These are phyloP conservation scores for Elaphomyces granulatus DNA, from an alignment of 495 filamentous ascomycete genomes.

Conservation along the genomic window DNA sequence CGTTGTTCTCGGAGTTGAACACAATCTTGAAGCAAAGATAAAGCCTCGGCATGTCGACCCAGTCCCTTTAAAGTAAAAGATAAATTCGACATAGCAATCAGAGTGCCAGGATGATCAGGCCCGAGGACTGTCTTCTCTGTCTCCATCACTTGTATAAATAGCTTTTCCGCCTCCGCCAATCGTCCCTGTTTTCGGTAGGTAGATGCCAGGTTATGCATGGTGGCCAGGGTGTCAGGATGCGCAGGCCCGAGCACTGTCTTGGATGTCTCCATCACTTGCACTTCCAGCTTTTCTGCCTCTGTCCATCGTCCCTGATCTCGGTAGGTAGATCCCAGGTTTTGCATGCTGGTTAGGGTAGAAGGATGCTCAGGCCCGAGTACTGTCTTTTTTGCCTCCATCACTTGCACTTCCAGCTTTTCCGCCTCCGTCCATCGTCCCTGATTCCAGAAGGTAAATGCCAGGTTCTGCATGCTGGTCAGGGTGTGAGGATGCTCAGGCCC, in stretches of 20 bases:
- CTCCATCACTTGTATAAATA: conserved; percentile 14
- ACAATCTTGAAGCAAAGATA: conserved; percentile 14
- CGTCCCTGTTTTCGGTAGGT: conserved; percentile 13
- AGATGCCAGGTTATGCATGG: conserved; percentile 26
- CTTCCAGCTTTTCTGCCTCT: conserved; percentile 23
- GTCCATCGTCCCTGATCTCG: conserved; percentile 19
- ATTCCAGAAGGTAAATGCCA: too few relatives aligned
- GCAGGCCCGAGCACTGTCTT: conserved; percentile 19
- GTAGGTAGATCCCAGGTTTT: conserved; percentile 17
- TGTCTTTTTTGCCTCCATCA: conserved; percentile 3
- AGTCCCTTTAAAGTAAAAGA: conserved; percentile 13
- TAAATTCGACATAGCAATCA: conserved; percentile 18
- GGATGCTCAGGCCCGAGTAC: conserved; percentile 10
- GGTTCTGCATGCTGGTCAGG: too few relatives aligned
- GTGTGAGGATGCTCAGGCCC: too few relatives aligned
- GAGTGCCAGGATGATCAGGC: conserved; percentile 10
- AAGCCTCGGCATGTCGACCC: conserved; percentile 24
- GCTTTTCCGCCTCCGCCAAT: conserved; percentile 17
- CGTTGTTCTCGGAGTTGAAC: conserved; percentile 8
- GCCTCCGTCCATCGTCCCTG: conserved; percentile 19
- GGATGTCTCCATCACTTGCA: conserved; percentile 13
- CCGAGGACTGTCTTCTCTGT: conserved; percentile 9
- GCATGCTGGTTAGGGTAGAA: conserved; percentile 15
- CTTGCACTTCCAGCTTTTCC: conserved; percentile 13
- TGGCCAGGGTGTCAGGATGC: conserved; percentile 24